Percentiles rank a stretch among this genome's conserved stretches.
phyloP scores from a whole-genome alignment of 2,329 filamentous ascomycete genomes.

The Cryphonectria carpinicola region DNA sequence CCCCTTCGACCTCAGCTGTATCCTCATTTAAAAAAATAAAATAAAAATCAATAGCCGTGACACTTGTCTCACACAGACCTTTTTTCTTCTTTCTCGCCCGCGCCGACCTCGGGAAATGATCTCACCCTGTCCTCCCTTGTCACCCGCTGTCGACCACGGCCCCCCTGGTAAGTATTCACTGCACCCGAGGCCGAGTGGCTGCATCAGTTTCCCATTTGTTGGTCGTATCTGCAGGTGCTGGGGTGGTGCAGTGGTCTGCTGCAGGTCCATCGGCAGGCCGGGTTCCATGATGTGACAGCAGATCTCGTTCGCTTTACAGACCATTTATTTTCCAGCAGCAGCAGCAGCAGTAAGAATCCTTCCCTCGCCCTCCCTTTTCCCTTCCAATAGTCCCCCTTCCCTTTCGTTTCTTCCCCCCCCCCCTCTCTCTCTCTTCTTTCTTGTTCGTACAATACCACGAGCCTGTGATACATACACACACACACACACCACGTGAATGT shows the following conservation, averaged over 20 bases:
- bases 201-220: slow-evolving; percentile 10
- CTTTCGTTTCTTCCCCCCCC: background rate
- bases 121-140: slow-evolving; percentile 6
- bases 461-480: background rate
- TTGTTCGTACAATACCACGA: slow-evolving; percentile 3
- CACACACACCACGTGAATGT: slow-evolving; percentile 11
- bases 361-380: too few species aligned
- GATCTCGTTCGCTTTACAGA: background rate
- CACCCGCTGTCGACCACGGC: background rate
- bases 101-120: background rate
- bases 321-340: background rate
- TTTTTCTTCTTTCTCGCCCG: background rate
- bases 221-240: slow-evolving; percentile 28
- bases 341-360: background rate
- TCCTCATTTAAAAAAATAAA: background rate
- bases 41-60: slow-evolving; percentile 1
- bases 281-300: slow-evolving; percentile 4
- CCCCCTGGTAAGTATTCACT: slow-evolving; percentile 3
- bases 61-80: slow-evolving; percentile 23
- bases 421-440: background rate
- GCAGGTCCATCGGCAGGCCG: background rate
- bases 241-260: slow-evolving; percentile 4
- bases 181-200: slow-evolving; percentile 1
- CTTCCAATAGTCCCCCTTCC: background rate
- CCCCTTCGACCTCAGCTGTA: background rate